These are phyloP conservation scores for Leccinum longicurvipes DNA, from an alignment of 768 basidiomycete genomes.

Conservation along the genomic window DNA sequence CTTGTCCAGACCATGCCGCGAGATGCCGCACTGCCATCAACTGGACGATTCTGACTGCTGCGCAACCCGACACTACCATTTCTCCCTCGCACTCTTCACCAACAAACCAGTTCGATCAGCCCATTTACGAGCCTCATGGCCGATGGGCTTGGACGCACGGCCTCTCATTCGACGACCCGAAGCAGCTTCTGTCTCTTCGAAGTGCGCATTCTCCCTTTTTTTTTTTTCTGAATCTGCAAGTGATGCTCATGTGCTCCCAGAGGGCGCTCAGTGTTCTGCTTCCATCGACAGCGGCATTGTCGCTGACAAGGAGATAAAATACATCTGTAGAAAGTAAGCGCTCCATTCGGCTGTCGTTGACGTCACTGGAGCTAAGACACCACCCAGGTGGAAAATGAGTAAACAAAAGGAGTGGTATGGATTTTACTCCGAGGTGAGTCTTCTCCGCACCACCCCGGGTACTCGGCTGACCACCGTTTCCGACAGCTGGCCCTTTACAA, in stretches of 20 bases:
- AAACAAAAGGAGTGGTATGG: conserved; percentile 36
- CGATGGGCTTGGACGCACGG: conserved; percentile 31
- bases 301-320: conserved; percentile 27
- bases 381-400: conserved; percentile 31
- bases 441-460: conserved; percentile 13
- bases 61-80: not conserved
- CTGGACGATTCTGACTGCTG: conserved; percentile 22
- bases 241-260: conserved; percentile 21
- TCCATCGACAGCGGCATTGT: conserved; percentile 36
- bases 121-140: conserved; percentile 32
- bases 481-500: conserved; percentile 52
- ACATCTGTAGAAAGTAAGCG: conserved; percentile 37
- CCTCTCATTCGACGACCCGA: conserved; percentile 24
- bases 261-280: conserved; percentile 36
- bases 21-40: conserved; percentile 28
- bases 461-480: conserved; percentile 4
- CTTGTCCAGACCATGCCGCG: conserved; percentile 17
- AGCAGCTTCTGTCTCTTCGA: conserved; percentile 23
- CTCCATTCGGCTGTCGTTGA: not conserved
- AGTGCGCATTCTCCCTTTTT: conserved; percentile 15
- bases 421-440: conserved; percentile 38
- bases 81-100: not conserved
- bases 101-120: conserved; percentile 16
- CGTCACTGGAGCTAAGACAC: conserved; percentile 1
- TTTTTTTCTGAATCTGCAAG: not conserved